Evolutionary conservation across 306 rosid genomes (phyloP).

Genomic region (Cicer chorassanicum): DNA sequence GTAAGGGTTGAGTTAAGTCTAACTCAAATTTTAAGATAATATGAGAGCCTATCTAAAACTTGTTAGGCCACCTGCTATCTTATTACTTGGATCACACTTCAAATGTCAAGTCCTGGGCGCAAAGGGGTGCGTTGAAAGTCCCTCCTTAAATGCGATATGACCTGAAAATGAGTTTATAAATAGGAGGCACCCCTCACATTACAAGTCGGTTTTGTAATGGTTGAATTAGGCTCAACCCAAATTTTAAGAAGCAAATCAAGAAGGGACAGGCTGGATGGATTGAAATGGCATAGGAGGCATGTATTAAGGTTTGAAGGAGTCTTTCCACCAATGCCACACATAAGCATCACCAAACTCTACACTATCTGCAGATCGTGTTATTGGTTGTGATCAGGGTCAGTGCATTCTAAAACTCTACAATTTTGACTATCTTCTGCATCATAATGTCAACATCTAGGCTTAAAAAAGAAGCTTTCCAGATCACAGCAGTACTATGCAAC

Average conservation of each 20-base stretch:
- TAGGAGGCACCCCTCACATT: too few species aligned
- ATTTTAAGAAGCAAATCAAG: not conserved
- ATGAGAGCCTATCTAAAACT: too few species aligned
- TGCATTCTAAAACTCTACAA: not conserved
- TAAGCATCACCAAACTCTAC: not conserved
- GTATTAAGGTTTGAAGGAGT: not conserved
- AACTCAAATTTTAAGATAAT: too few species aligned
- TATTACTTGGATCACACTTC: too few species aligned
- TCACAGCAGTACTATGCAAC: not conserved
- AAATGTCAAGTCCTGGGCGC: too few species aligned
- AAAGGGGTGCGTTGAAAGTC: too few species aligned
- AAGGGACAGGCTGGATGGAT: not conserved
- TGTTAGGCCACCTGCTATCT: too few species aligned
- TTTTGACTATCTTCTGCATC: conserved; percentile 4
- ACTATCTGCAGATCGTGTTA: not conserved
- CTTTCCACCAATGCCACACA: not conserved
- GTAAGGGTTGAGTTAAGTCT: too few species aligned
- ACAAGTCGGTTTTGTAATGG: too few species aligned
- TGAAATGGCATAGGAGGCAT: not conserved
- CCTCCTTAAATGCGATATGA: too few species aligned
- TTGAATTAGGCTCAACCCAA: too few species aligned
- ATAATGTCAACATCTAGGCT: conserved; percentile 1
- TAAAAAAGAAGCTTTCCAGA: not conserved
- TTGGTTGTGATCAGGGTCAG: not conserved
- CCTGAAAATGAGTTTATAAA: too few species aligned